Conservation (phyloP, 2,329 filamentous ascomycete genomes). For the Alternaria infectoria region DNA sequence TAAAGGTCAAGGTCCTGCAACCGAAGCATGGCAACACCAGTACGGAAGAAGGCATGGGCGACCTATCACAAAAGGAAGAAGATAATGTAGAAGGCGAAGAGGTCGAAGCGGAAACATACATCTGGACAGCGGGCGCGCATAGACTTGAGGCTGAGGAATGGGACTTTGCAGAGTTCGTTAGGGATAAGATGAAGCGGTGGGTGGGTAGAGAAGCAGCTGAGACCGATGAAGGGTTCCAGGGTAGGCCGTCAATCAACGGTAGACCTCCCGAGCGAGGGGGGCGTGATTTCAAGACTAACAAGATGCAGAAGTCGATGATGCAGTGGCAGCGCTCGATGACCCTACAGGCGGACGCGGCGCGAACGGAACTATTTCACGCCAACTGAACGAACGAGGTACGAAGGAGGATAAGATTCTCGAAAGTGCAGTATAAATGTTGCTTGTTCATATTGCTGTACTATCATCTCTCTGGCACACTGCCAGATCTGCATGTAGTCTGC, state of each 20-base stretch:
- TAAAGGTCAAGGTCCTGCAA: conserved; percentile 54
- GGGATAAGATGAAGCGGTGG: conserved; percentile 73
- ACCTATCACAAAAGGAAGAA: conserved; percentile 31
- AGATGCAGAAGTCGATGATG: conserved; percentile 53
- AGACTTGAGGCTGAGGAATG: conserved; percentile 77
- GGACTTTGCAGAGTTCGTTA: conserved; percentile 85
- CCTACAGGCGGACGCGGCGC: conserved; percentile 54
- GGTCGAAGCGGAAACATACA: conserved; percentile 56
- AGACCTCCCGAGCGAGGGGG: not conserved
- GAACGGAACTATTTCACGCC: conserved; percentile 50
- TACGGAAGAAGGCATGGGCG: conserved; percentile 28
- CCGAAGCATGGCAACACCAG: conserved; percentile 13
- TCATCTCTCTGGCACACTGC: not conserved
- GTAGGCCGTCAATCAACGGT: conserved; percentile 44
- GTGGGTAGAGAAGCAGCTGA: conserved; percentile 52
- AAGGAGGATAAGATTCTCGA: conserved; percentile 28
- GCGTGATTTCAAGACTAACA: conserved; percentile 2
- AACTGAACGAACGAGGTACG: conserved; percentile 34
- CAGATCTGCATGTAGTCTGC: not conserved
- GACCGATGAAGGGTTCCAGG: conserved; percentile 55
- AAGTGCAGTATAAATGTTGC: conserved; percentile 38
- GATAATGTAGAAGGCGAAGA: conserved; percentile 44
- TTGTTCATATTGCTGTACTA: not conserved
- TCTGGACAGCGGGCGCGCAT: conserved; percentile 57
- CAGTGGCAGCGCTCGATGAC: conserved; percentile 47